Evolutionary conservation across 176 grass and related monocot genomes (phyloP).

Genomic region (Bromus sterilis): DNA sequence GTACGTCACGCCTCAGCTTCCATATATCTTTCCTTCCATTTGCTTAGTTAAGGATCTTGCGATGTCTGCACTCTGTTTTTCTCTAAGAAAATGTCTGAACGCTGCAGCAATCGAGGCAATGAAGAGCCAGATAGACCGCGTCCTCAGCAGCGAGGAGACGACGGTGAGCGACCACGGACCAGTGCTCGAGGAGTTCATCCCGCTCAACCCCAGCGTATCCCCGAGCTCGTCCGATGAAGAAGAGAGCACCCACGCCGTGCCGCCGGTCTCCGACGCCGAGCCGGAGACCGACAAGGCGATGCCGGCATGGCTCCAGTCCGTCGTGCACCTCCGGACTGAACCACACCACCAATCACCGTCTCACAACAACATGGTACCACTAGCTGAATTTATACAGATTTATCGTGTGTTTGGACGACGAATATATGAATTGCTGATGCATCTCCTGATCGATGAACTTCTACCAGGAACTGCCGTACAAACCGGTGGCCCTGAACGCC

Average conservation of each 20-base stretch:
- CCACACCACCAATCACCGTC: slow-evolving; percentile 19
- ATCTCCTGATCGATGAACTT: background rate
- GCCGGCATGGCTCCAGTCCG: slow-evolving; percentile 76
- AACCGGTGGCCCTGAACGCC: slow-evolving; percentile 50
- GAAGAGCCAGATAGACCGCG: slow-evolving; percentile 44
- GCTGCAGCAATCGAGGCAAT: slow-evolving; percentile 74
- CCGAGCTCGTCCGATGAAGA: slow-evolving; percentile 40
- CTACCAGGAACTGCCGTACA: slow-evolving; percentile 39
- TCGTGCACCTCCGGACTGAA: slow-evolving; percentile 49
- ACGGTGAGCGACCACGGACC: slow-evolving; percentile 44
- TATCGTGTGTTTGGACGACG: too few species aligned
- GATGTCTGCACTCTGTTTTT: too few species aligned
- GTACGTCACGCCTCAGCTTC: slow-evolving; percentile 37
- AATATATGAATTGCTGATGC: too few species aligned
- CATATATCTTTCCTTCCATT: too few species aligned
- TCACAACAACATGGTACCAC: slow-evolving; percentile 14
- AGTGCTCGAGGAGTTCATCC: slow-evolving; percentile 93
- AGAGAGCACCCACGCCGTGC: slow-evolving; percentile 15
- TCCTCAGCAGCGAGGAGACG: slow-evolving; percentile 39
- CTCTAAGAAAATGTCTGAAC: too few species aligned
- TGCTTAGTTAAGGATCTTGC: too few species aligned
- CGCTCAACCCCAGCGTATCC: slow-evolving; percentile 68
- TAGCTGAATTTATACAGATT: too few species aligned
- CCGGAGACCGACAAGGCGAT: slow-evolving; percentile 18
- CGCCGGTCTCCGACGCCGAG: background rate